Evolutionary conservation across 306 rosid genomes (phyloP), one percentile per base, ranked within the genome.

Genomic region (Abrus precatorius): DNA sequence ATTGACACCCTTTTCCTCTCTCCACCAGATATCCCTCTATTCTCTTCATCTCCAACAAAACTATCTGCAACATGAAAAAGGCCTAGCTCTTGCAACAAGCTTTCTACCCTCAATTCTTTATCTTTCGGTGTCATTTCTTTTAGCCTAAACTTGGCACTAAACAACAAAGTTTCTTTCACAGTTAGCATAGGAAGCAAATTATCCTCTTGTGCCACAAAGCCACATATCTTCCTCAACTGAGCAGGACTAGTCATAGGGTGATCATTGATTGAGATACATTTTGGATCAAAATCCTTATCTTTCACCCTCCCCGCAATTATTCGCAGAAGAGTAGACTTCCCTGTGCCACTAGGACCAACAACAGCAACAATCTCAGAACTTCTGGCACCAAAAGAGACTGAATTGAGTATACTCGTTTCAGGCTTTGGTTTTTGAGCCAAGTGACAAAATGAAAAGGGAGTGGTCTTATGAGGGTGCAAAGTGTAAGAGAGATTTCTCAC

Each of bases 271-370:
- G 87, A 85, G 40, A 95, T 80, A n/a, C 80, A 80, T 50, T 83
- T 78, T 0, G 95, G 84, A 65, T 90, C 83, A 9, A 93, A 91
- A 3, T 90, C 82, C 54, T 50, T 79, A 2, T 80, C 84, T 41
- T 88, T 72, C 1, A 89, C 86, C 74, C 99, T 61, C 3, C 99
- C 95, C 0, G 97, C 83, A 3, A 92, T 74, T 59, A 93, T 79
- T 40, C 87, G 77, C 32, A 93, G 89, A 69, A 95, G 92, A 6
- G 97, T 91, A 20, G 99, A 93, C 76, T 95, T 95, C 5, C 99
- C 97, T 0, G 99, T 91, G 70, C 99, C 97, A 66, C 99, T 93
- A 6, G 97, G 97, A 33, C 99, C 99, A 78, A 91, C 95, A 43
- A 93, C 74, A 43, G 92, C 97, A 52, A 93, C 91, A 72, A 95